phyloP scores from a whole-genome alignment of 2,329 filamentous ascomycete species.

The Nigrospora oryzae region DNA sequence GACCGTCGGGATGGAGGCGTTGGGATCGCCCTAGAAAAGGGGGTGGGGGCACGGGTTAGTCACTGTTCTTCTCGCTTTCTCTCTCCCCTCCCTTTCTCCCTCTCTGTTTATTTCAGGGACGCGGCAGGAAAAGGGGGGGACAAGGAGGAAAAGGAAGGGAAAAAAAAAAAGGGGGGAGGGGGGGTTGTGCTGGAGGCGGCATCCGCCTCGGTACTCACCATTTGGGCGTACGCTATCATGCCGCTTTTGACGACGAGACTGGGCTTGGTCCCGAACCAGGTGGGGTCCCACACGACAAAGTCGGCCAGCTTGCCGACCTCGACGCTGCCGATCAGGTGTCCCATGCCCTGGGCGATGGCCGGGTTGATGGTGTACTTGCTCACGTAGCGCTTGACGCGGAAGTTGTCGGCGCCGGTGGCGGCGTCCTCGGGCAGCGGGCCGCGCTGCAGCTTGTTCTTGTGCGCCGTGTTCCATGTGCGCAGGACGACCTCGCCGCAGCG shows the following conservation, averaged over 20 bases:
- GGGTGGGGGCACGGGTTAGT: not conserved
- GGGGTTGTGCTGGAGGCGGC: not conserved
- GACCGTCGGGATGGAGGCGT: slow-evolving; percentile 79
- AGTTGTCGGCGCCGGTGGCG: slow-evolving; percentile 76
- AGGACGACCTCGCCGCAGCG: slow-evolving; percentile 89
- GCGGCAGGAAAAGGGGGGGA: not conserved
- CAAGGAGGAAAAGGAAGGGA: not conserved
- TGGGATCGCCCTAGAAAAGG: slow-evolving; percentile 59
- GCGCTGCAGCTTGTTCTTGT: slow-evolving; percentile 90
- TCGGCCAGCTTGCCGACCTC: slow-evolving; percentile 89
- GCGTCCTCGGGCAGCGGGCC: slow-evolving; percentile 70
- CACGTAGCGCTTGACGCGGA: slow-evolving; percentile 84
- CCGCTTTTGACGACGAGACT: slow-evolving; percentile 77
- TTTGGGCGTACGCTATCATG: slow-evolving; percentile 72
- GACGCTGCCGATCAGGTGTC: slow-evolving; percentile 75
- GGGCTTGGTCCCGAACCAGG: slow-evolving; percentile 83
- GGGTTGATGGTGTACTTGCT: slow-evolving; percentile 97
- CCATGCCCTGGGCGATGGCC: slow-evolving; percentile 83
- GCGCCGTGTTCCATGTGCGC: slow-evolving; percentile 92
- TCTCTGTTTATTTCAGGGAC: no score
- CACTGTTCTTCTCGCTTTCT: not conserved
- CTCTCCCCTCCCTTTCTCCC: no score
- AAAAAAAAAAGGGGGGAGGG: not conserved
- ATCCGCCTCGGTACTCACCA: slow-evolving; percentile 46
- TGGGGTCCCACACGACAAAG: slow-evolving; percentile 77